A percentile compares a stretch with the other conserved stretches of the same genome.
Evolutionary conservation across 2,329 filamentous ascomycete species (phyloP).

Genomic region (Macrophomina phaseolina): DNA sequence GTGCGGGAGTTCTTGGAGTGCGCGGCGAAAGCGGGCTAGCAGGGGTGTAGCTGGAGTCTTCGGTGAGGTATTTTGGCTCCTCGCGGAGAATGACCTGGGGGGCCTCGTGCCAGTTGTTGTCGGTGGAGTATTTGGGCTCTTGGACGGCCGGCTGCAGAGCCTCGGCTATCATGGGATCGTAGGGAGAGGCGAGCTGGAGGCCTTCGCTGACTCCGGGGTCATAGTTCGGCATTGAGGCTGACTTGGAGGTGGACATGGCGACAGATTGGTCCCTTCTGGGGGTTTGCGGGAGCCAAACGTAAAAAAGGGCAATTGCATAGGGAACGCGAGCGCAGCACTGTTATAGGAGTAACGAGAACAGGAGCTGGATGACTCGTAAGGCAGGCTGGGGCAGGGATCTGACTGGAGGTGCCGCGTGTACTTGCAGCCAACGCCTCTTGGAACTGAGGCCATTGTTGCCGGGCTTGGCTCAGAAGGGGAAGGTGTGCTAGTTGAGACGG

Average conservation of each 20-base stretch:
- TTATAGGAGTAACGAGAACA: not conserved
- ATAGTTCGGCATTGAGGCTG: not conserved
- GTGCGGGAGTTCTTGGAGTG: slow-evolving; percentile 8
- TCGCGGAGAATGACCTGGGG: slow-evolving; percentile 9
- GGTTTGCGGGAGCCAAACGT: not conserved
- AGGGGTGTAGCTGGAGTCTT: not conserved
- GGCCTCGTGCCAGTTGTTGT: slow-evolving; percentile 20
- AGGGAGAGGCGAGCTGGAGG: slow-evolving; percentile 14
- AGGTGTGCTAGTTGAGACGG: not conserved
- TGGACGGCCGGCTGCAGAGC: slow-evolving; percentile 6
- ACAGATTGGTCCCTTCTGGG: not conserved
- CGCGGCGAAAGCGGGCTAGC: not conserved
- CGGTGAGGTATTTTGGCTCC: slow-evolving; percentile 13
- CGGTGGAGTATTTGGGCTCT: slow-evolving; percentile 4
- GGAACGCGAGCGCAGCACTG: not conserved
- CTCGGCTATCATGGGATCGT: slow-evolving; percentile 10
- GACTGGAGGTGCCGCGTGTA: not conserved
- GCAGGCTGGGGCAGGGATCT: not conserved
- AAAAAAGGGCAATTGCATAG: not conserved
- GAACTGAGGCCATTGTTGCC: not conserved
- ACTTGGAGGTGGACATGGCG: slow-evolving; percentile 18
- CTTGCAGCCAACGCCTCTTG: not conserved
- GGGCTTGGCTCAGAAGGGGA: not conserved
- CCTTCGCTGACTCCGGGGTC: not conserved
- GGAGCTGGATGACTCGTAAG: slow-evolving; percentile 2